Conservation (phyloP, 768 basidiomycete species). For the Calocybe cyanea region DNA sequence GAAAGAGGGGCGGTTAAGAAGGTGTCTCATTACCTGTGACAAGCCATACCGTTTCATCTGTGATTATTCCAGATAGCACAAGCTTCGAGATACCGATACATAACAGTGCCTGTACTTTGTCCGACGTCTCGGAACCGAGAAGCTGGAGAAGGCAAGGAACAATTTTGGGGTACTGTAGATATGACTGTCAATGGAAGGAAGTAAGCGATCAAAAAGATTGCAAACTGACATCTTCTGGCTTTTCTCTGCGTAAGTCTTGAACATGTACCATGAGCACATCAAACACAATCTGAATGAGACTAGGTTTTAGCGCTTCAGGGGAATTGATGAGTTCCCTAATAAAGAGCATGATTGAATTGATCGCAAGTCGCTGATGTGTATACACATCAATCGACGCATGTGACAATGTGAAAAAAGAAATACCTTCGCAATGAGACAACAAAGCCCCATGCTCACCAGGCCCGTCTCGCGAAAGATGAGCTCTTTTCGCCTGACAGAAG, state of each 20-base stretch:
- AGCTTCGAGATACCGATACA: constrained; percentile 86
- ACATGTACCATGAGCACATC: constrained; percentile 88
- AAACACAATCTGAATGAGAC: constrained; percentile 76
- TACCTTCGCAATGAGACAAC: constrained; percentile 72
- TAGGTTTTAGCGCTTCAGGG: constrained; percentile 61
- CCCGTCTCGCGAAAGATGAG: constrained; percentile 58
- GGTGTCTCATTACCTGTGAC: constrained; percentile 16
- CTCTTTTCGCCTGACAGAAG: constrained; percentile 78
- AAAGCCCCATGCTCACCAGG: constrained; percentile 65
- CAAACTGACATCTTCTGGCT: constrained; percentile 18
- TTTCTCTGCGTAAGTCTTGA: constrained; percentile 35
- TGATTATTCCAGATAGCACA: constrained; percentile 70
- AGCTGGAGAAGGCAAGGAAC: constrained; percentile 31
- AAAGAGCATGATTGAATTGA: constrained; percentile 56
- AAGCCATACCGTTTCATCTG: constrained; percentile 58
- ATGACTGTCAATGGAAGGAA: not conserved
- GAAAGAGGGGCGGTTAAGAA: constrained; percentile 33
- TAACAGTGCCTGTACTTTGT: constrained; percentile 60
- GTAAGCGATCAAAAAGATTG: not conserved
- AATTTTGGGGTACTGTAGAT: constrained; percentile 18
- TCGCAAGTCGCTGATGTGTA: constrained; percentile 26
- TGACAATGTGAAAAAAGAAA: constrained; percentile 3
- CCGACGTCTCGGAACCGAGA: constrained; percentile 45
- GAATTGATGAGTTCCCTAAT: constrained; percentile 54
- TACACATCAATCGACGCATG: not conserved